Conservation (phyloP, 345 rosid genomes). For the Syzygium jambos region DNA sequence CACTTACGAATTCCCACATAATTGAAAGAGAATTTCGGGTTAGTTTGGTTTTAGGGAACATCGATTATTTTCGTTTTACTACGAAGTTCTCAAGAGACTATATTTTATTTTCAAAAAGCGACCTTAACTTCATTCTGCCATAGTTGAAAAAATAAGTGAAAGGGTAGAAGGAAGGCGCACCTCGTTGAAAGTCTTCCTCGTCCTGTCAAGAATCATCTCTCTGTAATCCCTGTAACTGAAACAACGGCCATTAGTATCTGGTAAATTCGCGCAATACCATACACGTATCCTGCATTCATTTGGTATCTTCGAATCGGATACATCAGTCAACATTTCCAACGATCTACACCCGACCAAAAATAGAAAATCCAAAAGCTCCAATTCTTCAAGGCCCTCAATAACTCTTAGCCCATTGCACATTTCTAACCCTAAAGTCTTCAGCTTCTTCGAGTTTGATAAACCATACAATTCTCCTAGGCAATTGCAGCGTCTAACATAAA, state of each 20-base stretch:
- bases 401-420: neutral
- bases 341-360: accelerated
- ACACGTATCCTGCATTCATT: neutral
- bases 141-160: neutral
- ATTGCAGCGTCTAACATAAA: accelerated
- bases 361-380: neutral
- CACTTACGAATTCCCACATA: too few relatives aligned
- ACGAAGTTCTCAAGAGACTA: too few relatives aligned
- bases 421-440: neutral
- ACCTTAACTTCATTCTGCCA: too few relatives aligned
- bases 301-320: neutral
- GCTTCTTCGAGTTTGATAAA: neutral
- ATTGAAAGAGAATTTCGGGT: too few relatives aligned
- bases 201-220: neutral
- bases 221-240: neutral
- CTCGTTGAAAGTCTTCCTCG: neutral
- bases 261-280: neutral
- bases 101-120: too few relatives aligned
- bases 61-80: too few relatives aligned
- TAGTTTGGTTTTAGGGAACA: too few relatives aligned
- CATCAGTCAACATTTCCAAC: neutral
- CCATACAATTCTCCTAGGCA: neutral
- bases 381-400: neutral
- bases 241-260: accelerated
- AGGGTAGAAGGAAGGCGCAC: neutral